Evolutionary conservation across 148 eudicot genomes (phyloP), one percentile per base, ranked within the genome.

Genomic region (Hydrangea macrophylla): DNA sequence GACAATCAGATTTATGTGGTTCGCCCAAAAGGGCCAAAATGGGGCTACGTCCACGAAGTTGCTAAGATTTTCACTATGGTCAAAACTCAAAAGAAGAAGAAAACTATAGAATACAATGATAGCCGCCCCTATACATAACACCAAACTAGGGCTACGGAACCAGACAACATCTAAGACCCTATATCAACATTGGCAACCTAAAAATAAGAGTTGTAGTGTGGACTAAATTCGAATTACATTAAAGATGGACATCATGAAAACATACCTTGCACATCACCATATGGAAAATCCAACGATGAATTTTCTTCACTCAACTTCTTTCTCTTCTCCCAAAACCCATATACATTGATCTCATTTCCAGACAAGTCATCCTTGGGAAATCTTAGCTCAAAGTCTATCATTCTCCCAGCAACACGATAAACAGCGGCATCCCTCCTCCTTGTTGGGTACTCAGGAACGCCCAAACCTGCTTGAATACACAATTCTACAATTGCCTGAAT

Each of bases 391-490:
- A 77, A 81, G 59, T 81, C 81, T 15, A 81, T 37, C 18, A 81
- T 62, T 69, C 53, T 77, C 20, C 84, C 84, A 70, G 84, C 81
- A 55, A 81, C 84, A 36, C 68, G 64, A 55, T 81, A 81, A 50
- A 77, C 35, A 48, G 84, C 81, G 35, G 74, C 70, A 12, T 77
- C 64, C 58, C 81, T 78, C 55, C 79, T 81, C 55, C 79, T 74
- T 33, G 81, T 77, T 33, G 81, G 84, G 59, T 66, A 77, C 67
- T 77, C 79, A 0, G 72, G 79, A 45, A 77, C 51, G 37, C 77
- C 81, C n/a, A 81, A 45, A 36, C 84, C 84, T 24, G 84, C 84
- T 57, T 81, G 84, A 73, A 81, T 62, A 61, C 84, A 81, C 42
- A 81, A 75, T 48, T 81, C 84, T 42, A 74, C 17, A 45, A 81